Conservation (phyloP, 768 basidiomycete genomes). For the Pisolithus albus region DNA sequence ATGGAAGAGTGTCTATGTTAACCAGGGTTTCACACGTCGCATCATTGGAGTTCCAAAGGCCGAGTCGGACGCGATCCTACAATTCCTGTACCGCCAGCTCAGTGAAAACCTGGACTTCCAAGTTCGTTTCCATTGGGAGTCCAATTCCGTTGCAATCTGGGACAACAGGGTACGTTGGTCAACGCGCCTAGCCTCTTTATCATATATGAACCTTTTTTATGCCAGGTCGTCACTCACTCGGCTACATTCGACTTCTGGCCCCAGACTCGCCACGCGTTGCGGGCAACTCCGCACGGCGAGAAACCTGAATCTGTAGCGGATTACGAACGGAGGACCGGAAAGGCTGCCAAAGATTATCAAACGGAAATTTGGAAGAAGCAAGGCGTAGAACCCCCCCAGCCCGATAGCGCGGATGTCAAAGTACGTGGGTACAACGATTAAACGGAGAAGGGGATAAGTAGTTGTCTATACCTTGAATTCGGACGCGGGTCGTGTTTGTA, state of each 20-base stretch:
- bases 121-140: slow-evolving; percentile 72
- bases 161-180: slow-evolving; percentile 59
- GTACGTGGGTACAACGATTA: slow-evolving; percentile 59
- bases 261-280: slow-evolving; percentile 66
- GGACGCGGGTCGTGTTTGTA: too few relatives aligned
- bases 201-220: not conserved
- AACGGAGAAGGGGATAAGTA: slow-evolving; percentile 4
- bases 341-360: slow-evolving; percentile 66
- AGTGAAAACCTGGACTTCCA: slow-evolving; percentile 66
- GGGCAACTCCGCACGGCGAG: slow-evolving; percentile 78
- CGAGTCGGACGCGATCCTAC: slow-evolving; percentile 69
- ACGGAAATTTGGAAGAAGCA: slow-evolving; percentile 65
- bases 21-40: slow-evolving; percentile 75
- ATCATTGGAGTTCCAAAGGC: slow-evolving; percentile 76
- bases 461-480: too few relatives aligned
- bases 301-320: slow-evolving; percentile 68
- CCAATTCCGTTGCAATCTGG: slow-evolving; percentile 78
- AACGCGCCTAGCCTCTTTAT: not conserved
- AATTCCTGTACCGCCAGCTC: slow-evolving; percentile 67
- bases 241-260: slow-evolving; percentile 84
- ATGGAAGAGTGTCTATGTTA: slow-evolving; percentile 79
- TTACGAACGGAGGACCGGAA: slow-evolving; percentile 58
- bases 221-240: slow-evolving; percentile 63
- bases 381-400: slow-evolving; percentile 40
- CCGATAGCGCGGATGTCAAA: slow-evolving; percentile 27